These are phyloP conservation scores for Halteria grandinella DNA, from an alignment of 73 alveolate species.

Conservation along the genomic window DNA sequence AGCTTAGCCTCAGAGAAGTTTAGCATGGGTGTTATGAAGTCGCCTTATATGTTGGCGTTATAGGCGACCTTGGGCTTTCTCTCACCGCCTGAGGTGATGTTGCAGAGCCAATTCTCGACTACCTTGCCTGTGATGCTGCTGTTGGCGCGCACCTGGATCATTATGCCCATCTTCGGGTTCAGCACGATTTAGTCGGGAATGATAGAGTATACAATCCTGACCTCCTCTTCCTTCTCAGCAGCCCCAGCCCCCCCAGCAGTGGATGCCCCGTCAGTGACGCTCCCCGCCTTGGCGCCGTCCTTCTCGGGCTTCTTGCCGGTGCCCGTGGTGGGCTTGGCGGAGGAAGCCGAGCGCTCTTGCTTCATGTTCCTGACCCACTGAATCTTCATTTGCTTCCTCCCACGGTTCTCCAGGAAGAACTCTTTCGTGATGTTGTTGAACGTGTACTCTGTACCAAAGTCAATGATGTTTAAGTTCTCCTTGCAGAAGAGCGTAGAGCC, in stretches of 20 bases:
- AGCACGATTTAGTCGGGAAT: slow-evolving; percentile 84
- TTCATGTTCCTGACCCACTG: slow-evolving; percentile 80
- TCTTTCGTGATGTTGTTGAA: slow-evolving; percentile 92
- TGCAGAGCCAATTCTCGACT: slow-evolving; percentile 89
- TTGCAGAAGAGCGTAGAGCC: slow-evolving; percentile 98
- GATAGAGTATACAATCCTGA: slow-evolving; percentile 79
- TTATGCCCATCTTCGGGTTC: slow-evolving; percentile 79
- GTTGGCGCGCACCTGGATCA: slow-evolving; percentile 82
- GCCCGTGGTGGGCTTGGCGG: slow-evolving; percentile 51
- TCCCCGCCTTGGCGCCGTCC: too few relatives aligned
- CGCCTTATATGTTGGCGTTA: slow-evolving; percentile 94
- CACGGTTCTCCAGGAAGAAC: slow-evolving; percentile 98
- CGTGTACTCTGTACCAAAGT: slow-evolving; percentile 98
- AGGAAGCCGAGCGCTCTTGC: slow-evolving; percentile 50
- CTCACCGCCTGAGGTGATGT: slow-evolving; percentile 95
- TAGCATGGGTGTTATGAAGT: slow-evolving; percentile 96
- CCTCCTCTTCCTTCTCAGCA: slow-evolving; percentile 74
- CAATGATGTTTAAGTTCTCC: slow-evolving; percentile 92
- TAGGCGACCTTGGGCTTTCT: slow-evolving; percentile 95
- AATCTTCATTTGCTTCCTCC: slow-evolving; percentile 96
- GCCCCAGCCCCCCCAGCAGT: slow-evolving; percentile 62
- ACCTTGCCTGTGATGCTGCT: slow-evolving; percentile 84
- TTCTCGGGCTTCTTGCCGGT: too few relatives aligned
- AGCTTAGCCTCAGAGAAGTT: slow-evolving; percentile 95
- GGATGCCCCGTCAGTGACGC: slow-evolving; percentile 49